Conservation (phyloP, 495 filamentous ascomycete genomes). For the Xylaria venustula region DNA sequence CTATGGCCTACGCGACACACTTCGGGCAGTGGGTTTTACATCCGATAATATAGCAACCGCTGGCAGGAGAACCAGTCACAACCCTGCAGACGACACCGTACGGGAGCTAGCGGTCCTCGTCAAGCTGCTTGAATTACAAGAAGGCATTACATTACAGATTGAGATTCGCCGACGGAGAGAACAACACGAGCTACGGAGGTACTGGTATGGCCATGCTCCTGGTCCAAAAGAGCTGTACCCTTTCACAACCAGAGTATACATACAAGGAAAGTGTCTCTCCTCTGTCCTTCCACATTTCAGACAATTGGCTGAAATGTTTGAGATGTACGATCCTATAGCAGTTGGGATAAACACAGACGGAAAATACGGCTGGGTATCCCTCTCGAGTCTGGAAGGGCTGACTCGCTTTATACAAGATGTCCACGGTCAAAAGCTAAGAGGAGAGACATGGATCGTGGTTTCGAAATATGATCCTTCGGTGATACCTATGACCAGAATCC, state of each 20-base stretch:
- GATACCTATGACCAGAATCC: neutral
- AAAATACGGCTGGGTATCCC: slow-evolving; percentile 1
- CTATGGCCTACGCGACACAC: neutral
- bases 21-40: neutral
- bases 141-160: neutral
- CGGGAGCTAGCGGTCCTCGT: neutral
- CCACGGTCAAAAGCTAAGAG: neutral
- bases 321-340: neutral
- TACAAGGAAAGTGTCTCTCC: neutral
- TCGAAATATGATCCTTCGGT: slow-evolving; percentile 1
- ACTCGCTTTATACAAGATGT: neutral
- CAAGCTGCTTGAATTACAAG: neutral
- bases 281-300: neutral
- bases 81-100: neutral
- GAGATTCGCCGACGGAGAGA: neutral
- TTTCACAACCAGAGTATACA: neutral
- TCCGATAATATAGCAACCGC: neutral
- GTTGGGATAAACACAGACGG: neutral
- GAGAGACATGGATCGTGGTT: neutral
- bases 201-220: neutral
- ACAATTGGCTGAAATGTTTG: neutral
- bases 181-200: neutral
- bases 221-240: neutral
- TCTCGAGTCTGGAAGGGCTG: neutral
- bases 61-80: neutral